Conservation (phyloP, 176 grass and related monocot species). For the Ananas comosus region DNA sequence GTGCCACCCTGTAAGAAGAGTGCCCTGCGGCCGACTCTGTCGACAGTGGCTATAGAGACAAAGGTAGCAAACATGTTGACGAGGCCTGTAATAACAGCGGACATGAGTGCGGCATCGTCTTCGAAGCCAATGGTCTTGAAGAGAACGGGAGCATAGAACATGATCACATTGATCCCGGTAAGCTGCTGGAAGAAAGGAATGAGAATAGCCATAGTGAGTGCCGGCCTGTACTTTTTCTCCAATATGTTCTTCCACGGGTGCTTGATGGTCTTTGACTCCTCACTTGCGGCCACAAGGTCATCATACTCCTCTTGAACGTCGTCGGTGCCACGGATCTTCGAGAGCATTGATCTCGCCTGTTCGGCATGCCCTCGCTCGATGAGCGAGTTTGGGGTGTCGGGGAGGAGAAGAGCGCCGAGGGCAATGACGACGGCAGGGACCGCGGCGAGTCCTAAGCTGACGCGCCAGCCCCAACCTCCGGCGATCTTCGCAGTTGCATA, state of each 20-base stretch:
- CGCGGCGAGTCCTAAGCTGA: slow-evolving; percentile 7
- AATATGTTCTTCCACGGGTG: slow-evolving; percentile 11
- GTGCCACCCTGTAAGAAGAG: slow-evolving; percentile 18
- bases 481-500: slow-evolving; percentile 12
- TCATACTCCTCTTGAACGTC: slow-evolving; percentile 9
- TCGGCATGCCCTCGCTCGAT: slow-evolving; percentile 16
- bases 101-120: slow-evolving; percentile 10
- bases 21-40: neutral
- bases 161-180: slow-evolving; percentile 23
- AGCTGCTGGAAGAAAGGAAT: slow-evolving; percentile 25
- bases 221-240: slow-evolving; percentile 17
- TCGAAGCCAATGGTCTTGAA: slow-evolving; percentile 21
- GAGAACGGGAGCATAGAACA: slow-evolving; percentile 22
- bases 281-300: slow-evolving; percentile 5
- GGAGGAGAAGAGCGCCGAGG: slow-evolving; percentile 11
- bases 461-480: slow-evolving; percentile 13
- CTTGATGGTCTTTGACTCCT: neutral
- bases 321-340: slow-evolving; percentile 12
- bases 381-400: slow-evolving; percentile 22
- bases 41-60: slow-evolving; percentile 19
- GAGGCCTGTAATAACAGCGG: slow-evolving; percentile 17
- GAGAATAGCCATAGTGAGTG: slow-evolving; percentile 11
- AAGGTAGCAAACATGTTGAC: slow-evolving; percentile 19
- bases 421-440: slow-evolving; percentile 11
- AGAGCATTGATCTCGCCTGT: slow-evolving; percentile 10